Percentiles rank a stretch among this genome's conserved stretches.
Evolutionary conservation across 129 eudicot species (phyloP).

Genomic region (Artemisia argyi): DNA sequence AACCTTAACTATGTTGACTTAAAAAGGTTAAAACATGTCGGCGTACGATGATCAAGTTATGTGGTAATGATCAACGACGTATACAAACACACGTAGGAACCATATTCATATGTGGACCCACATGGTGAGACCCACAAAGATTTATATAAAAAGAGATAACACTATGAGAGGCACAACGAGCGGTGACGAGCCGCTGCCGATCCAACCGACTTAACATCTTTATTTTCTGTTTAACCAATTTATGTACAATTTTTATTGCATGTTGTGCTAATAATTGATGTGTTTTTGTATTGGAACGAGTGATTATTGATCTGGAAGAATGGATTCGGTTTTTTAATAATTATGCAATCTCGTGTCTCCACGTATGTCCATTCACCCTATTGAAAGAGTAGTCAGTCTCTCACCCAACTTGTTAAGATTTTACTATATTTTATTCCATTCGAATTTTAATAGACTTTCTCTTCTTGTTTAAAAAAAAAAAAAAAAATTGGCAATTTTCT

Average conservation of each 20-base stretch:
- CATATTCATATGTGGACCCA: conserved; percentile 3
- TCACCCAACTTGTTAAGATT: neutral
- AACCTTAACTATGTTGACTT: too few species aligned
- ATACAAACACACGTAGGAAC: neutral
- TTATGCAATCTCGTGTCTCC: conserved; percentile 29
- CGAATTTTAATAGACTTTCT: neutral
- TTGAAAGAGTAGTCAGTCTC: conserved; percentile 22
- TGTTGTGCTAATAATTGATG: neutral
- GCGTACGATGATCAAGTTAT: neutral
- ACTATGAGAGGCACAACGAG: conserved; percentile 34
- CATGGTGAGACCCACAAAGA: conserved; percentile 16
- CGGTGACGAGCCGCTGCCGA: conserved; percentile 49
- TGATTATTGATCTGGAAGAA: conserved; percentile 5
- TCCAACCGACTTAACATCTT: conserved; percentile 31
- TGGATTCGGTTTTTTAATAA: neutral
- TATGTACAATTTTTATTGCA: neutral
- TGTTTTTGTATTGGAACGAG: neutral
- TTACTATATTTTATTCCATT: neutral
- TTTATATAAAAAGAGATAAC: conserved; percentile 1
- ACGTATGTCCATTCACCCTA: conserved; percentile 34
- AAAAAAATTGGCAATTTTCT: neutral
- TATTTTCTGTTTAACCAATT: neutral
- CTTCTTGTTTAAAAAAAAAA: neutral
- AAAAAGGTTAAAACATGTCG: too few species aligned
- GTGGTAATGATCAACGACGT: neutral